Conservation (phyloP, 306 rosid genomes). For the Inga laurina region DNA sequence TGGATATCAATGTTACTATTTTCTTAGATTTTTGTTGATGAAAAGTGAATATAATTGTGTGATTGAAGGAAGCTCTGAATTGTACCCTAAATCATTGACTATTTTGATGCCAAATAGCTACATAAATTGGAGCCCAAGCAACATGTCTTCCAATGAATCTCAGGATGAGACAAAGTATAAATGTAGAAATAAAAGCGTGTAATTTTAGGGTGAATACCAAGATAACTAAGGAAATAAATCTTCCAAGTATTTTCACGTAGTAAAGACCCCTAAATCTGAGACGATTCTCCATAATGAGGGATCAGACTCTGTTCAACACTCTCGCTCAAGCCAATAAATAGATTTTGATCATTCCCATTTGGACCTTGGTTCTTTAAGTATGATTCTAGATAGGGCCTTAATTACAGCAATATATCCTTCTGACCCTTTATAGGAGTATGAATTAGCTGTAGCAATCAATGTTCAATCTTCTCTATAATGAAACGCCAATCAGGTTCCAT, state of each 20-base stretch:
- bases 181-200: neutral
- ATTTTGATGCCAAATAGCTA: neutral
- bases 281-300: neutral
- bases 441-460: neutral
- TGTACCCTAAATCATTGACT: neutral
- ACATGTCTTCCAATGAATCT: neutral
- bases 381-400: neutral
- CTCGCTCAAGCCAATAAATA: neutral
- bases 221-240: neutral
- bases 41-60: conserved; percentile 12
- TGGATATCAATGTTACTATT: conserved; percentile 17
- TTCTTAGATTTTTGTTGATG: neutral
- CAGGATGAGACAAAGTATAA: neutral
- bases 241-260: neutral
- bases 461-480: neutral
- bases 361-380: neutral
- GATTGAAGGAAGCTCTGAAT: neutral
- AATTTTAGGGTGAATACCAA: neutral
- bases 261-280: neutral
- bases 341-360: neutral
- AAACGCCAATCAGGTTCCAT: neutral
- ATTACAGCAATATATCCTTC: neutral
- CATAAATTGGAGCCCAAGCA: neutral
- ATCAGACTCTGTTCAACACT: neutral
- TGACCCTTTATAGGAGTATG: neutral